Conservation (phyloP, 352 stramenopile species). For the Pythium guiyangense region DNA sequence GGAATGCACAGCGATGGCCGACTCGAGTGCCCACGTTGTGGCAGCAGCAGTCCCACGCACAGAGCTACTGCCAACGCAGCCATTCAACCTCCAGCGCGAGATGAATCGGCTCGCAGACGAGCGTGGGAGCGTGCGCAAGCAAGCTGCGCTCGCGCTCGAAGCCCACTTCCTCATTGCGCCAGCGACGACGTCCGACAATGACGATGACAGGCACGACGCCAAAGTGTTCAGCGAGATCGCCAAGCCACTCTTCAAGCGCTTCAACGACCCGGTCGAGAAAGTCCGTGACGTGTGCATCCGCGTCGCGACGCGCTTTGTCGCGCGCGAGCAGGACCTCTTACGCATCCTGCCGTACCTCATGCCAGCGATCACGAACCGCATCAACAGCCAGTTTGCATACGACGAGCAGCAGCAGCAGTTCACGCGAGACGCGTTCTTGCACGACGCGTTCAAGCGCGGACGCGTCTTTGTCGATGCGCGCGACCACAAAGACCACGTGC, state of each 20-base stretch:
- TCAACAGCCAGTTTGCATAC: slow-evolving; percentile 60
- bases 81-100: slow-evolving; percentile 40
- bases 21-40: neutral
- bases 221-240: slow-evolving; percentile 39
- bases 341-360: slow-evolving; percentile 71
- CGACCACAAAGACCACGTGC: slow-evolving; percentile 24
- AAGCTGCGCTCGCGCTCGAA: slow-evolving; percentile 50
- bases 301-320: slow-evolving; percentile 42
- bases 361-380: slow-evolving; percentile 56
- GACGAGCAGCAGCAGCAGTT: slow-evolving; percentile 79
- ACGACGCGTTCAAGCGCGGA: slow-evolving; percentile 71
- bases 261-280: slow-evolving; percentile 80
- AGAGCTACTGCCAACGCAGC: neutral
- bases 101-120: slow-evolving; percentile 64
- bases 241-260: slow-evolving; percentile 78
- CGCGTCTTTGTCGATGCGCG: slow-evolving; percentile 44
- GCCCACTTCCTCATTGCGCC: slow-evolving; percentile 26
- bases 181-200: neutral
- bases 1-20: neutral
- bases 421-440: slow-evolving; percentile 57
- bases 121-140: slow-evolving; percentile 41
- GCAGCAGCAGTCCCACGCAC: neutral
- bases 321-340: slow-evolving; percentile 49
- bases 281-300: slow-evolving; percentile 68
- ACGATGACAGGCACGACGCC: neutral